Conservation (phyloP, 768 basidiomycete genomes). For the Austroboletus eburneus region DNA sequence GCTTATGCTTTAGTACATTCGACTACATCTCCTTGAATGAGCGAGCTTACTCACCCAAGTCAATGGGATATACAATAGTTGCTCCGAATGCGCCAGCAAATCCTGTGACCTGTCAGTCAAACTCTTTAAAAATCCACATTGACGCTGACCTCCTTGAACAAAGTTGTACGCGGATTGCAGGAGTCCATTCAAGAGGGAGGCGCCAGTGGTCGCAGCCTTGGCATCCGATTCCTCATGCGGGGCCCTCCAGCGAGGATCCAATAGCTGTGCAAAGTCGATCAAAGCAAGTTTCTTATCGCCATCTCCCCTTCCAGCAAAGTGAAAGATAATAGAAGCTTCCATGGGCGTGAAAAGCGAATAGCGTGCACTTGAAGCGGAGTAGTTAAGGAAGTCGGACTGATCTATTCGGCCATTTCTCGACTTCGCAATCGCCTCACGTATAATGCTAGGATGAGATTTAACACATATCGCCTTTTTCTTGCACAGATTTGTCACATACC, state of each 20-base stretch:
- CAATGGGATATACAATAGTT: slow-evolving; percentile 97
- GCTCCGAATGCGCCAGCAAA: slow-evolving; percentile 93
- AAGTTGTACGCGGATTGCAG: slow-evolving; percentile 83
- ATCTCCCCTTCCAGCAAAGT: slow-evolving; percentile 87
- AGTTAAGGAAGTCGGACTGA: slow-evolving; percentile 90
- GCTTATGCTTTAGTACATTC: slow-evolving; percentile 9
- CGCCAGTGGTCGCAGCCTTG: slow-evolving; percentile 25
- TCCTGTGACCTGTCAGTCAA: slow-evolving; percentile 42
- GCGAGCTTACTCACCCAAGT: slow-evolving; percentile 60
- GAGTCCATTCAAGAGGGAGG: slow-evolving; percentile 52
- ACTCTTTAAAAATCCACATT: neutral
- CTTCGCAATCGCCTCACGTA: slow-evolving; percentile 85
- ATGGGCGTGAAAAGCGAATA: slow-evolving; percentile 96
- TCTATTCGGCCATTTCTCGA: slow-evolving; percentile 95
- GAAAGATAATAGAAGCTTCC: slow-evolving; percentile 98
- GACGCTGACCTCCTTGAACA: slow-evolving; percentile 65
- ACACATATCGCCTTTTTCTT: neutral
- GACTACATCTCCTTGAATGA: neutral
- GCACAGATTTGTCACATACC: slow-evolving; percentile 35
- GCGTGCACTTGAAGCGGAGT: slow-evolving; percentile 80
- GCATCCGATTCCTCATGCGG: slow-evolving; percentile 53
- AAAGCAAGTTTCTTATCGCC: slow-evolving; percentile 69
- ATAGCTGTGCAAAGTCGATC: slow-evolving; percentile 86
- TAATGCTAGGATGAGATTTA: slow-evolving; percentile 47
- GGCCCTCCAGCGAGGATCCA: slow-evolving; percentile 86